Conservation (phyloP, 176 grass and related monocot genomes). For the Chloris gayana region DNA sequence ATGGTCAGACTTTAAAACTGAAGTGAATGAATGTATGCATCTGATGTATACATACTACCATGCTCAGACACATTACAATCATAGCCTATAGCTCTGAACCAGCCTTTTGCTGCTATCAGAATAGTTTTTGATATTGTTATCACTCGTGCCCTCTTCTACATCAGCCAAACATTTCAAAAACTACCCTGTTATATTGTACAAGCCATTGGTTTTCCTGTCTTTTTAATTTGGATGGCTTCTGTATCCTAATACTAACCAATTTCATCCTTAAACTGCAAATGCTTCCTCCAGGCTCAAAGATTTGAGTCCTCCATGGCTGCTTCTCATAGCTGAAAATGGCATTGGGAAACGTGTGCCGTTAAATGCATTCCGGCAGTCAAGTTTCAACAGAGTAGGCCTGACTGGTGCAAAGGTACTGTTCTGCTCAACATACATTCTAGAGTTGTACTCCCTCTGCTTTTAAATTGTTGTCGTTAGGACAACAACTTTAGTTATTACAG, state of each 20-base stretch:
- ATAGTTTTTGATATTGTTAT: neutral
- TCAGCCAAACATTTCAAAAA: neutral
- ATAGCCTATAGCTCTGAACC: neutral
- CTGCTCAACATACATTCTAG: too few species aligned
- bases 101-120: neutral
- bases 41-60: slow-evolving; percentile 7
- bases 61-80: slow-evolving; percentile 1
- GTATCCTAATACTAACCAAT: slow-evolving; percentile 26
- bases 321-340: slow-evolving; percentile 93
- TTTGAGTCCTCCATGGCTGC: slow-evolving; percentile 82
- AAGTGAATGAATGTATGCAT: neutral
- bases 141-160: neutral
- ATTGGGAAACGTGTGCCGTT: slow-evolving; percentile 82
- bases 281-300: slow-evolving; percentile 54
- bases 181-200: neutral
- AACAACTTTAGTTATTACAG: too few species aligned
- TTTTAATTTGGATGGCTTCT: slow-evolving; percentile 14
- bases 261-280: slow-evolving; percentile 14
- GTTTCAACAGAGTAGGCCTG: slow-evolving; percentile 71
- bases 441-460: neutral
- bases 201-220: neutral
- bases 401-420: slow-evolving; percentile 77
- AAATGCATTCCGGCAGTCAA: slow-evolving; percentile 61
- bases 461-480: too few species aligned
- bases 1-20: neutral